Base-by-base conservation (phyloP, 371 early-diverging fungal genomes). In the Mucor ambiguus region DNA sequence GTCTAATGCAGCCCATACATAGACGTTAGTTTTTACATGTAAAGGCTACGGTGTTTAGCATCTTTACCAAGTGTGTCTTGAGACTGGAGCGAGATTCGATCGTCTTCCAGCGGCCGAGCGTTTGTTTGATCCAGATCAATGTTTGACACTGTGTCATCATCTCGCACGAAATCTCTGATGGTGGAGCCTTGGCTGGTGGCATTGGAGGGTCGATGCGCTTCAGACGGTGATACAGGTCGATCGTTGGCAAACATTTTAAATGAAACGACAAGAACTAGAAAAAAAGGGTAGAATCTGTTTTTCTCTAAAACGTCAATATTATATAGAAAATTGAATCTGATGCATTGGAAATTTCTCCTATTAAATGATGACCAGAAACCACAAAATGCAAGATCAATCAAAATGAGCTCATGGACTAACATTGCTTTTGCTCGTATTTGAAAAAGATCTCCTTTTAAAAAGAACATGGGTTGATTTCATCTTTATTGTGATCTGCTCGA, bases 181-280 rank as follows among this genome's bases (percentile, higher is more conserved):
- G 58, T 58, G 12, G 58, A 35, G 26, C 38, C 28, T 62, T 62
- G 62, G 26, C 62, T 62, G 2, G 26, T 49, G 11, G 54, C 54
- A 28, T 37, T 62, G 29, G 54, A 62, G 14, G 62, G 54, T 28
- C 54, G 11, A 37, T 56, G 56, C 37, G 37, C 16, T 35, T 26
- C 26, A 49, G 49, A 26, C 11, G 44, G 57, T 44, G 37, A 16
- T 20, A 14, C 5, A 22, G 26, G 6, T 30, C 9, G 26, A 4
- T 44, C 28, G 44, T 46, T 44, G 43, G 3, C 29, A 16, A 18
- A 11, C 32, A 26, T 22, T n/a, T 16, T 16, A 37, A 37, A 14
- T 1, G 32, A 28, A 54, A 48, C 14, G 14, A 49, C 26, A 49
- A 10, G 22, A 46, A 5, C 4, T 22, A 58, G 26, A 24, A 58